Base-by-base conservation (phyloP, 208 protist species). In the Blechomonas ayalai region DNA sequence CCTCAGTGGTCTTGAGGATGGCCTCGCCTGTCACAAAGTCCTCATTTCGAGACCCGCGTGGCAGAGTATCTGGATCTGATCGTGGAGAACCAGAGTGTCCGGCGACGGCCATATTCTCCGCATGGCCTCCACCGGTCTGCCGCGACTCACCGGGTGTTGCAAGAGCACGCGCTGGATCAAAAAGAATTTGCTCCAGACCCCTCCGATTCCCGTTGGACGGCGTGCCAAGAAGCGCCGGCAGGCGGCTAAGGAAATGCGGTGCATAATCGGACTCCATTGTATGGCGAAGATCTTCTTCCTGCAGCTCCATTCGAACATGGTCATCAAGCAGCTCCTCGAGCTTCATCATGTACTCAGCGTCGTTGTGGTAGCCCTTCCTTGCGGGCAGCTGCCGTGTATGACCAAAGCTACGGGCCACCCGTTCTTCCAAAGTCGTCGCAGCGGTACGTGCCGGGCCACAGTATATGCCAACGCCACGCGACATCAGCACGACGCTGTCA, bases 331-430 rank as follows among this genome's bases (percentile, higher is more conserved):
- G 49, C 49, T 90, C 81, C 41, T 93, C 82, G 7, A 95, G 39
- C 51, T 83, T 86, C 77, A 95, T 86, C 12, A 95, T 52, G 50
- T 86, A 88, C 62, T 95, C 82, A 18, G 83, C 81, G 13, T 67
- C 69, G 57, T 95, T 95, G 47, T 52, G 52, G 58, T 89, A 51
- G 4, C 73, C 48, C 12, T 48, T 33, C 42, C 40, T 51, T 12
- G 43, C 38, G 6, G 79, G 83, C 18, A 88, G 52, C 25, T 47
- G 27, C 3, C 56, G 51, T 8, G 50, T 67, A 39, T 51, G 48
- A 18, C 70, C 79, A 39, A 90, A 63, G n/a, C 67, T 47, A 13
- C 47, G 44, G 9, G 39, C 43, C 2, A 92, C 59, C 38, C 79
- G 70, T 39, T 42, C 52, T 60, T 88, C 74, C 32, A 92, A 55